Percentiles rank a stretch among this genome's conserved stretches.
phyloP scores from a whole-genome alignment of 2,329 filamentous ascomycete genomes.

The Mycosphaerella arachidis region DNA sequence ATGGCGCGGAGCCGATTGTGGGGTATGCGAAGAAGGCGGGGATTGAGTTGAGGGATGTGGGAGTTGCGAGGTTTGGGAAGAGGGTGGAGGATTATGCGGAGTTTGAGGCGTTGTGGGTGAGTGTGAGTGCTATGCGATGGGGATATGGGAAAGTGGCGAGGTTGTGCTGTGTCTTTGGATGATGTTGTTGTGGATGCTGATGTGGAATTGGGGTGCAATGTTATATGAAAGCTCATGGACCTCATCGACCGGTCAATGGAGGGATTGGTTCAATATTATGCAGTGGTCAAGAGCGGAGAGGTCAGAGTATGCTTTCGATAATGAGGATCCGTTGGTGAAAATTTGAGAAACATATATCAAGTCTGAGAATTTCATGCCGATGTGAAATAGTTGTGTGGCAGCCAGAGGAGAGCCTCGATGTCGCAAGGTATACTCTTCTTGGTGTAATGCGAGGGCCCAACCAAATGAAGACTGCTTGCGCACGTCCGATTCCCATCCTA shows the following conservation, averaged over 20 bases:
- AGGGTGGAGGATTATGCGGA: background rate
- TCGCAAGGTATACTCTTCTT: background rate
- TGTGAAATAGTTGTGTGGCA: background rate
- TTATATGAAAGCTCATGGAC: background rate
- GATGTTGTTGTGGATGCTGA: background rate
- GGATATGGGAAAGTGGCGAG: constrained; percentile 1
- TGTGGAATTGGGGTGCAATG: background rate
- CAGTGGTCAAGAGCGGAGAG: constrained; percentile 9
- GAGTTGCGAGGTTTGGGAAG: constrained; percentile 1
- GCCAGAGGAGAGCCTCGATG: background rate
- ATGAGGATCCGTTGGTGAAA: constrained; percentile 15
- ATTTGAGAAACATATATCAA: background rate
- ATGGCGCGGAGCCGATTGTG: constrained; percentile 4
- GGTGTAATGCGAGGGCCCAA: background rate
- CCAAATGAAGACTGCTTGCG: background rate
- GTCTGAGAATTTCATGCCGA: background rate
- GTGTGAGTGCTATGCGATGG: background rate
- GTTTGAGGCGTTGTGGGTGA: background rate
- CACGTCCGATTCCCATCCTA: background rate
- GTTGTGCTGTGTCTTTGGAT: background rate
- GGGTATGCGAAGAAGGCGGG: constrained; percentile 15
- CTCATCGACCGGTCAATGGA: constrained; percentile 5
- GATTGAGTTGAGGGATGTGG: constrained; percentile 11
- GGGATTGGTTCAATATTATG: constrained; percentile 10
- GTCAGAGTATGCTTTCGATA: constrained; percentile 11